Evolutionary conservation across 2,329 filamentous ascomycete genomes (phyloP).

Genomic region (Ilyonectria mors-panacis): DNA sequence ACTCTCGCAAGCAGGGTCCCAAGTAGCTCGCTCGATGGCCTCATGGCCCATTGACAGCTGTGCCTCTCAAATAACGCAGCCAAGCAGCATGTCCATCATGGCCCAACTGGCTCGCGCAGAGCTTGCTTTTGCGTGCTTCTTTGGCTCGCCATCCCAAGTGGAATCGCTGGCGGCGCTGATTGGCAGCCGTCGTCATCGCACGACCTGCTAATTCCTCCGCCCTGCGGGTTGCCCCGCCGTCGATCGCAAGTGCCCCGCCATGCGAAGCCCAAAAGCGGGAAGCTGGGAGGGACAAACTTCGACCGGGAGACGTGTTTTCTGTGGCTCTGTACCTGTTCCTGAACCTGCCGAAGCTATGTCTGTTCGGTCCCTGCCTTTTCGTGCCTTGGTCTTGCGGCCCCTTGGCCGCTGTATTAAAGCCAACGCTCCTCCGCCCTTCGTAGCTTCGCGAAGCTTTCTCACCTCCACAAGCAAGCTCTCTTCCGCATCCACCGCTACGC

Average conservation of each 20-base stretch:
- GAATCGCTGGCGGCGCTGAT: slow-evolving; percentile 36
- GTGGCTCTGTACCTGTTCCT: neutral
- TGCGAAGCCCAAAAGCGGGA: slow-evolving; percentile 40
- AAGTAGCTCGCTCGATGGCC: neutral
- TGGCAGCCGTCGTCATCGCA: slow-evolving; percentile 45
- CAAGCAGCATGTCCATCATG: neutral
- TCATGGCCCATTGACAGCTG: neutral
- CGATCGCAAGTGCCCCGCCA: slow-evolving; percentile 49
- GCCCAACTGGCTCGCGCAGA: slow-evolving; percentile 10
- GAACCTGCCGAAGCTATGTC: neutral
- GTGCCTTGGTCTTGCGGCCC: neutral
- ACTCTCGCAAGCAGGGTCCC: neutral
- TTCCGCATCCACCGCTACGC: slow-evolving; percentile 34
- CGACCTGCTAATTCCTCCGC: slow-evolving; percentile 26
- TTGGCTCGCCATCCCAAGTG: slow-evolving; percentile 48
- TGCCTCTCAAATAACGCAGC: slow-evolving; percentile 15
- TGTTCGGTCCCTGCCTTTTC: slow-evolving; percentile 29
- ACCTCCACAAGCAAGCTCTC: neutral
- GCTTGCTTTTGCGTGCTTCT: slow-evolving; percentile 46
- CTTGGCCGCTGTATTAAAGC: slow-evolving; percentile 20
- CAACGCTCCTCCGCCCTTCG: slow-evolving; percentile 22
- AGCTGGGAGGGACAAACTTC: slow-evolving; percentile 40
- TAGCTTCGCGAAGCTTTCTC: slow-evolving; percentile 8
- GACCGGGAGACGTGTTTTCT: slow-evolving; percentile 28
- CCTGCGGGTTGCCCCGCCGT: slow-evolving; percentile 44